These are phyloP conservation scores for Dendrothele bispora DNA, from an alignment of 768 basidiomycete genomes.

Conservation along the genomic window DNA sequence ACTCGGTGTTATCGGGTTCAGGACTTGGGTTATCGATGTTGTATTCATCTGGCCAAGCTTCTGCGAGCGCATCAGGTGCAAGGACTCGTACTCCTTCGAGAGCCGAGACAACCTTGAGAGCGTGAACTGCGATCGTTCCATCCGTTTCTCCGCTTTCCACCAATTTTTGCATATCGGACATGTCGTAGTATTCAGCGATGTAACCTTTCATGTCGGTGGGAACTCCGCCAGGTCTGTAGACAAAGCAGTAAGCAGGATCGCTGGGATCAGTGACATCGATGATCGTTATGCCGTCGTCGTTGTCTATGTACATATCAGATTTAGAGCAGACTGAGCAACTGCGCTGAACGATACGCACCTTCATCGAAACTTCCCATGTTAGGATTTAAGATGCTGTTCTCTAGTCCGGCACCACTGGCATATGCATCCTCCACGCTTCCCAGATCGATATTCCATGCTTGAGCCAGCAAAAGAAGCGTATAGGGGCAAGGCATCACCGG, in stretches of 20 bases:
- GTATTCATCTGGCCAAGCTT: constrained; percentile 15
- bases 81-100: constrained; percentile 4
- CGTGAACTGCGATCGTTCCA: background rate
- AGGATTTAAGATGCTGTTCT: constrained; percentile 16
- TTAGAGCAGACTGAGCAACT: background rate
- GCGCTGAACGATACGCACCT: constrained; percentile 19
- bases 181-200: constrained; percentile 6
- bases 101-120: background rate
- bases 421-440: constrained; percentile 20
- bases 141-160: background rate
- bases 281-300: constrained; percentile 34
- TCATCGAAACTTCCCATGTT: constrained; percentile 23
- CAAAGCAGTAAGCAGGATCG: constrained; percentile 27
- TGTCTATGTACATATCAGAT: constrained; percentile 19
- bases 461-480: constrained; percentile 26
- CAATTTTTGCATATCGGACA: background rate
- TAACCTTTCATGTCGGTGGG: background rate
- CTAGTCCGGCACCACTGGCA: constrained; percentile 16
- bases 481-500: constrained; percentile 33
- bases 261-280: constrained; percentile 31
- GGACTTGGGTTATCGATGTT: too few species aligned
- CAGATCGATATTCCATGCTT: constrained; percentile 29
- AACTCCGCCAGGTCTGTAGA: background rate
- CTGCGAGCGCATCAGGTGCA: constrained; percentile 3
- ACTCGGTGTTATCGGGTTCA: too few species aligned